phyloP scores from a whole-genome alignment of 495 filamentous ascomycete species.

The Lepraria neglecta region DNA sequence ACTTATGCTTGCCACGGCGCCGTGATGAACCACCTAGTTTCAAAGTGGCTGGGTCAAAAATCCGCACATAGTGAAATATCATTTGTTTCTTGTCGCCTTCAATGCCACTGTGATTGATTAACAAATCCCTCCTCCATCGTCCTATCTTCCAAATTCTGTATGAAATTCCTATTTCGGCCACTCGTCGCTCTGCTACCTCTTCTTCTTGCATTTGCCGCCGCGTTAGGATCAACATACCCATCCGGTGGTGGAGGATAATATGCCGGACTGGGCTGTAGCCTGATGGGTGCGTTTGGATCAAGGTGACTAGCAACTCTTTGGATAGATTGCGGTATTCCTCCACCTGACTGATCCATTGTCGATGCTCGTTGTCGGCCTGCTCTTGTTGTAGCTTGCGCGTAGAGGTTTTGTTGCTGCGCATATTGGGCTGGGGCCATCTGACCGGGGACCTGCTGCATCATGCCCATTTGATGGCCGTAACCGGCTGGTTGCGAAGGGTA shows the following conservation, averaged over 20 bases:
- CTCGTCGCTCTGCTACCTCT: conserved; percentile 68
- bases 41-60: not conserved
- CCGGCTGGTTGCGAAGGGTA: conserved; percentile 65
- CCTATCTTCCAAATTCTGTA: conserved; percentile 86
- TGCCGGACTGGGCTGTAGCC: conserved; percentile 90
- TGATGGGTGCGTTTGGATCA: conserved; percentile 89
- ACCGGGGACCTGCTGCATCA: conserved; percentile 56
- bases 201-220: conserved; percentile 56
- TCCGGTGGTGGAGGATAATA: conserved; percentile 97
- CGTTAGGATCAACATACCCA: conserved; percentile 59
- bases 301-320: conserved; percentile 96
- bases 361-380: conserved; percentile 84
- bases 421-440: conserved; percentile 68
- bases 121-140: conserved; percentile 83
- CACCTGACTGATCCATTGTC: conserved; percentile 89
- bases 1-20: conserved; percentile 9
- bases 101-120: conserved; percentile 59
- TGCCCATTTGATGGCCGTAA: conserved; percentile 67
- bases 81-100: conserved; percentile 23
- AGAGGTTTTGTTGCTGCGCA: conserved; percentile 63
- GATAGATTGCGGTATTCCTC: conserved; percentile 84
- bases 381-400: conserved; percentile 76
- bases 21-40: not conserved
- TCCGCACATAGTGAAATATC: not conserved
- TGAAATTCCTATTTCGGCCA: conserved; percentile 76